Base-by-base conservation (phyloP, 108 stramenopile genomes). In the Nannochloropsis oceanica region DNA sequence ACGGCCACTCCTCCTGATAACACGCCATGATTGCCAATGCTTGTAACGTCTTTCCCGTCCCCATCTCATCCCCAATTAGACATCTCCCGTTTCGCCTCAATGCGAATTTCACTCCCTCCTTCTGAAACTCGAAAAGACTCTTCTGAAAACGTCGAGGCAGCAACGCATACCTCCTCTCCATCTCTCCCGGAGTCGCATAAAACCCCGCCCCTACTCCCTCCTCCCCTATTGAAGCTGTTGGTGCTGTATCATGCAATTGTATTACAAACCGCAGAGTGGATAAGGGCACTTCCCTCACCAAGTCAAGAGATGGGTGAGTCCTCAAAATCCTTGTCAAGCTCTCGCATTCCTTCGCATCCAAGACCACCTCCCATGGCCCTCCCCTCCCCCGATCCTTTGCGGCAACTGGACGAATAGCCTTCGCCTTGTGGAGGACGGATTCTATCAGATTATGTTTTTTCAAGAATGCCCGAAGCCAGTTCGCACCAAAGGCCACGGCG, bases 11-110 rank as follows among this genome's bases (percentile, higher is more conserved):
- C 20, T 92, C 84, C 43, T 84, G 81, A 84, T 93, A 97, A 83
- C 93, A 92, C 42, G 92, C 87, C 92, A 93, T 93, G 14, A 95
- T 92, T 12, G 93, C 95, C 80, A 97, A 89, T 18, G 95, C 94
- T 25, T 94, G 93, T 7, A 94, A 80, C 14, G 95, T 94, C 89
- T 96, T 97, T 42, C 96, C 96, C 14, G 95, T 89, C 34, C 96
- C 96, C 95, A 96, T 96, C 86, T 97, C 96, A 84, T 97, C 96
- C 9, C 93, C 95, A 25, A 96, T 83, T 22, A 97, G 88, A 18
- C 94, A 90, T 24, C 95, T 85, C 2, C 97, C 97, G 2, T 90
- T 90, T 25, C 87, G 84, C 42, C 84, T 44, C 84, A 88, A 59
- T 10, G 80, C 87, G 59, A 81, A 88, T 50, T 80, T 27, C 50